Conservation (phyloP, 2,329 filamentous ascomycete species). For the Bipolaris zeicola region DNA sequence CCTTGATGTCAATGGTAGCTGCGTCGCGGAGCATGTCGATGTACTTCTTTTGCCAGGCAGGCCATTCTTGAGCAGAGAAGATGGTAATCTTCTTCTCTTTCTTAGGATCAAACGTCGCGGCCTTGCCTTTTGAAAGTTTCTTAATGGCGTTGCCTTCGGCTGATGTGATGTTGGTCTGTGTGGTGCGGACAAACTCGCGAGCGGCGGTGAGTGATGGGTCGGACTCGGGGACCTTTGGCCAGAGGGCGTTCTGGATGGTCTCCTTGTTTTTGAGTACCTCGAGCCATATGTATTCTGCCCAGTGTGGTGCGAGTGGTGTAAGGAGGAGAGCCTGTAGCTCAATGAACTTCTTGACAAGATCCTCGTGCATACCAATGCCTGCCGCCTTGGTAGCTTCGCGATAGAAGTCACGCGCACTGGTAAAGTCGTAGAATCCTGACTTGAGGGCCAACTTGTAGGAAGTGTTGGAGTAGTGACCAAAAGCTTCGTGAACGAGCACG, state of each 20-base stretch:
- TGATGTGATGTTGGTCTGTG: constrained; percentile 78
- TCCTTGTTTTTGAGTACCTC: constrained; percentile 79
- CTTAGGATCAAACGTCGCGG: constrained; percentile 82
- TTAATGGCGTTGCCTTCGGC: constrained; percentile 83
- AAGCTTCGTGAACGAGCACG: constrained; percentile 76
- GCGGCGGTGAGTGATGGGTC: constrained; percentile 74
- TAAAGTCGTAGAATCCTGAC: constrained; percentile 85
- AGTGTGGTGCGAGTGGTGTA: constrained; percentile 86
- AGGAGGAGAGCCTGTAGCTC: constrained; percentile 85
- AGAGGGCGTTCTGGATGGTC: constrained; percentile 80
- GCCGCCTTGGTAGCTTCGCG: constrained; percentile 79
- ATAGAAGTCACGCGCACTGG: constrained; percentile 86
- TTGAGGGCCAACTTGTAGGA: constrained; percentile 51
- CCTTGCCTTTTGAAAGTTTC: constrained; percentile 92
- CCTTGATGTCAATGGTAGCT: constrained; percentile 75
- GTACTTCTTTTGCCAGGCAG: constrained; percentile 73
- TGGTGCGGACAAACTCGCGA: constrained; percentile 78
- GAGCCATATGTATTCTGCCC: constrained; percentile 91
- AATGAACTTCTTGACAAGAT: constrained; percentile 78
- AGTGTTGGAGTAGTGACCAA: constrained; percentile 70
- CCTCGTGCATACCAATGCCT: constrained; percentile 84
- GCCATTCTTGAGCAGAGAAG: constrained; percentile 79
- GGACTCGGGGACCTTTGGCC: constrained; percentile 70
- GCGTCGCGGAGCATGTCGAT: constrained; percentile 39
- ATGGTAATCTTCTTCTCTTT: constrained; percentile 91